Base-by-base conservation (phyloP, 257 asterid species). In the Hygrophila difformis region DNA sequence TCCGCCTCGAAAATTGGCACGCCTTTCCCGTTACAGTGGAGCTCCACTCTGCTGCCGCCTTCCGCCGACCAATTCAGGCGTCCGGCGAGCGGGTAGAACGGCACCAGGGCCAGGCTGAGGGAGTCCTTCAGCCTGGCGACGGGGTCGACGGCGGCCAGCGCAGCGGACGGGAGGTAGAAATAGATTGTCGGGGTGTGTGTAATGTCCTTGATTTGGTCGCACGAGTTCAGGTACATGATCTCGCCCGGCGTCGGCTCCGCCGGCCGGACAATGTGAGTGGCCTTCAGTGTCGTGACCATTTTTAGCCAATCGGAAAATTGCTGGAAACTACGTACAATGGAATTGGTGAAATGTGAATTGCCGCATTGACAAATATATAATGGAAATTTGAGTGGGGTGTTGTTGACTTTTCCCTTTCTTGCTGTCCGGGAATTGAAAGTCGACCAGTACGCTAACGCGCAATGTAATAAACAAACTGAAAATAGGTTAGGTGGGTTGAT, bases 51-150 rank as follows among this genome's bases (percentile, higher is more conserved):
- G 50, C 84, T 71, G n/a, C 72, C 77, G 2, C 63, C 78, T 4
- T 59, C 62, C 49, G 55, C 58, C 12, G 69, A 45, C 75, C 79
- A 69, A 28, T 28, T 51, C 12, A 81, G 56, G 3, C 87, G 66
- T 1, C 93, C 87, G 0, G 87, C 81, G 2, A 81, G 43, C 0
- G 87, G 93, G 42, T 81, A 77, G 33, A 77, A 81, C 9, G 47
- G 57, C 1, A 59, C 54, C 4, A 81, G 63, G 9, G 67, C 79
- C 38, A 62, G 74, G 58, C 79, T 60, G 23, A 81, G 74, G 0
- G 87, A 66, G 2, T 49, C 58, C 10, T 54, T 64, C 12, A 74
- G 19, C 1, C 38, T 38, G 6, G 53, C 39, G 8, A 60, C 14
- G 1, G 49, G 47, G 16, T 70, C 33, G 3, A 4, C 35, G 3